Evolutionary conservation across 768 basidiomycete species (phyloP), one percentile per base, ranked within the genome.

Genomic region (Boletus rex-veris): DNA sequence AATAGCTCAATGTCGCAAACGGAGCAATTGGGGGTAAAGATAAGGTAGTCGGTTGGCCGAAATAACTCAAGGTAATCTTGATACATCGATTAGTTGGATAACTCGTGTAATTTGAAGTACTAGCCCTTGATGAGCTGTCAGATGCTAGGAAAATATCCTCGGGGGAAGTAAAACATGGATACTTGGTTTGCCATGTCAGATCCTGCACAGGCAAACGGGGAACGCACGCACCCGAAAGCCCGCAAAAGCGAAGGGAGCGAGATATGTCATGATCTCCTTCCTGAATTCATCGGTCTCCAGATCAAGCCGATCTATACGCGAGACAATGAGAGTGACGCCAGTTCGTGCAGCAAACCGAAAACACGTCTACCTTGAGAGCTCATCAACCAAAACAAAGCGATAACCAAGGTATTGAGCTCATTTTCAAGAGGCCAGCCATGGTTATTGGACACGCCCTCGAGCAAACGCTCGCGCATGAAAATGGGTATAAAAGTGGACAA

Each of bases 381-480:
- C 24, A 75, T 64, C 18, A 77, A 59, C 82, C 82, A 83, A 42
- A 77, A 71, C 16, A 81, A 64, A 8, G 75, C 72, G 7, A 82
- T 61, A 6, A 71, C 81, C 21, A 83, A 59, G 1, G 76, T 74
- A 24, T 77, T 80, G 42, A 69, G 60, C 50, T 75, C 74, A 44
- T 73, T 78, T 40, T 76, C 70, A 12, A 77, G 45, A 3, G 82
- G 80, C 82, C 81, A 83, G 5, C 76, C 78, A 37, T 72, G 62
- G 44, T 77, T 77, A 14, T 55, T 54, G 41, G 67, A 68, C 0
- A 73, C 64, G 19, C 70, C 73, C 40, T 71, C 70, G 38, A 76
- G 71, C 10, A 82, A 63, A 19, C 73, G 71, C 7, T 68, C 55
- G 19, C 72, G 72, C 24, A 83, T 54, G 58, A 74, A 80, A 1